Evolutionary conservation across 2,329 filamentous ascomycete genomes (phyloP), one percentile per base, ranked within the genome.

Genomic region (Malbranchea zuffiana): DNA sequence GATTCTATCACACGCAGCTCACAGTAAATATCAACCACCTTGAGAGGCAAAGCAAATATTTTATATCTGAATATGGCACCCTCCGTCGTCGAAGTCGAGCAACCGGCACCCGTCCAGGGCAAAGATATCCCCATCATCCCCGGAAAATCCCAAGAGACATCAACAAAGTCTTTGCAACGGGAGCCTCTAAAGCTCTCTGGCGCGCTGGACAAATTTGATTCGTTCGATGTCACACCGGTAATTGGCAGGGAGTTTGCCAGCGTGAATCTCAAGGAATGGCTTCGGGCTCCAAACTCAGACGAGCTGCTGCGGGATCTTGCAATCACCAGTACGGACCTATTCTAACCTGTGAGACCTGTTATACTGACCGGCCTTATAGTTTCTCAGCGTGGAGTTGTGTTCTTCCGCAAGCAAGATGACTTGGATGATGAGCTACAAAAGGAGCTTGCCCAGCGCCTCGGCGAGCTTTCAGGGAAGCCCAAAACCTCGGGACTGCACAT

Each of bases 361-460:
- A n/a, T n/a, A n/a, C n/a, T n/a, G n/a, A n/a, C n/a, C n/a, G n/a
- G 21, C 12, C 38, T 21, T 23, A 5, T 28, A 68, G 68, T 72
- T 32, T 71, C 67, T 2, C 62, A 69, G 42, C 60, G 68, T 5
- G 68, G 69, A 1, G 68, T 73, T 0, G 64, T 71, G 12, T 72
- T 72, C 54, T 71, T 72, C 54, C 65, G 68, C 30, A 62, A 63
- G 29, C 69, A 73, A 43, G 57, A 67, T 45, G 58, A 61, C 23
- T 54, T 73, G 8, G 61, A 58, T 32, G 61, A 70, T 28, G 59
- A 68, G 3, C 56, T 68, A 10, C 69, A 74, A 44, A 74, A 74
- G 53, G 52, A 64, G 12, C 61, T 74, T 10, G 61, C 63, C 30
- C 67, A 72, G 38, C 57, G 64, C 10, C 59, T 69, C 0, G 66